phyloP scores from a whole-genome alignment of 176 grass and related monocot genomes.

The Areca catechu region DNA sequence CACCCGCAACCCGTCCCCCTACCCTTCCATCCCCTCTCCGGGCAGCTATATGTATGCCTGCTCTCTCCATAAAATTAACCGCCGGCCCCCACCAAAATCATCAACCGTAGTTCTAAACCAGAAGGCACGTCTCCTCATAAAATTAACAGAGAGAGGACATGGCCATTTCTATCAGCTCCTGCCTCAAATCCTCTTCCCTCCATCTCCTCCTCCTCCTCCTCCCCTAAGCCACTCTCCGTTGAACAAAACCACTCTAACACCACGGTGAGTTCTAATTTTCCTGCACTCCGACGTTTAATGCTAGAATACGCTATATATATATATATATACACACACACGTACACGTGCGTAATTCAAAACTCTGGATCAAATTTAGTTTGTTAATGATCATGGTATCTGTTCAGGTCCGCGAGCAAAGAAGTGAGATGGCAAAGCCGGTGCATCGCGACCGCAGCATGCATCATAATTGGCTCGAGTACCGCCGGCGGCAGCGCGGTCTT shows the following conservation, averaged over 20 bases:
- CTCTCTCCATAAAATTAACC: no score
- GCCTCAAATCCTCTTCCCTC: constrained; percentile 27
- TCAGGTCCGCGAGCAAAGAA: neutral
- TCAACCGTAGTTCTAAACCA: no score
- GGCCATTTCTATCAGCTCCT: constrained; percentile 46
- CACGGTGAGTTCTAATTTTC: constrained; percentile 11
- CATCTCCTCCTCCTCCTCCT: neutral
- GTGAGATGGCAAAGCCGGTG: constrained; percentile 36
- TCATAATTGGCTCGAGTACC: constrained; percentile 29
- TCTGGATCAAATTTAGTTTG: no score
- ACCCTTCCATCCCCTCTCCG: neutral
- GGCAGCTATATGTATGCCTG: no score
- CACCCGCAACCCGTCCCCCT: neutral
- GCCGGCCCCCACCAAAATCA: no score
- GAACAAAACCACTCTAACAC: neutral
- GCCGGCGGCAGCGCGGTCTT: neutral
- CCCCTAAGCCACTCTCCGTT: neutral
- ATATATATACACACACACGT: no score
- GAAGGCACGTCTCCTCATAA: no score
- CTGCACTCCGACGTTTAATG: no score
- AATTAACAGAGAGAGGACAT: constrained; percentile 6
- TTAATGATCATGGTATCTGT: no score
- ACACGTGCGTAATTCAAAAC: no score
- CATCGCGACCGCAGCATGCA: constrained; percentile 39
- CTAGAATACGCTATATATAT: no score